Conservation (phyloP, 2,329 filamentous ascomycete species). For the Colletotrichum horii region DNA sequence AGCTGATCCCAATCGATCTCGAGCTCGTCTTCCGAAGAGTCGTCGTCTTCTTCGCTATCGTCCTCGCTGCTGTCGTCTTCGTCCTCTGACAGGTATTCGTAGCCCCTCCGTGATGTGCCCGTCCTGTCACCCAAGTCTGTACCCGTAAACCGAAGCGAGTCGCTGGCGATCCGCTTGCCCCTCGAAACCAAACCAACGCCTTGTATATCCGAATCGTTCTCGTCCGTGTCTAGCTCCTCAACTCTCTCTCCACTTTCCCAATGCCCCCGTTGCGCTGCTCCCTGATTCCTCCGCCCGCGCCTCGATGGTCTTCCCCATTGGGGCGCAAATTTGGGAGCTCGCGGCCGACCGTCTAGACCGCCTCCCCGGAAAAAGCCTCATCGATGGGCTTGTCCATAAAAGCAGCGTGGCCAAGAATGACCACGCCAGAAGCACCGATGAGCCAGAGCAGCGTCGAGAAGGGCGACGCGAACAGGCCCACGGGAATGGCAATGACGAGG, state of each 20-base stretch:
- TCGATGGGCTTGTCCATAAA: constrained; percentile 99
- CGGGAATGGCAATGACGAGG: constrained; percentile 80
- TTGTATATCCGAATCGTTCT: constrained; percentile 58
- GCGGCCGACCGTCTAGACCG: constrained; percentile 99
- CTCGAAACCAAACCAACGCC: constrained; percentile 55
- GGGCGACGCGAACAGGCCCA: constrained; percentile 85
- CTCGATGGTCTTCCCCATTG: constrained; percentile 99
- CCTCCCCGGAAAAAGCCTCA: constrained; percentile 99
- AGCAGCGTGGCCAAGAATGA: constrained; percentile 91
- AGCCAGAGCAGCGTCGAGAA: constrained; percentile 91
- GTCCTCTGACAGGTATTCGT: constrained; percentile 37
- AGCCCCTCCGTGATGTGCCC: constrained; percentile 42
- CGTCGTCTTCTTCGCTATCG: constrained; percentile 40
- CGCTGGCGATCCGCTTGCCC: constrained; percentile 60
- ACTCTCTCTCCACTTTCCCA: constrained; percentile 51
- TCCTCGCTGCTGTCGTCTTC: constrained; percentile 43
- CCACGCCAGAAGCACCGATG: constrained; percentile 92
- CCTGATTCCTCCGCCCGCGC: constrained; percentile 73
- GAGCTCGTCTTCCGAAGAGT: constrained; percentile 40
- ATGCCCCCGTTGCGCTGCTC: constrained; percentile 42
- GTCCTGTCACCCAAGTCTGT: constrained; percentile 56
- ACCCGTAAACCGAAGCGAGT: constrained; percentile 66
- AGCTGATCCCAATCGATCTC: constrained; percentile 55
- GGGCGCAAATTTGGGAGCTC: constrained; percentile 94
- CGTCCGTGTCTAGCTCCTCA: constrained; percentile 72